A percentile compares a stretch with the other conserved stretches of the same genome.
Conservation (phyloP, 495 filamentous ascomycete species). For the Podospora tetraspora region DNA sequence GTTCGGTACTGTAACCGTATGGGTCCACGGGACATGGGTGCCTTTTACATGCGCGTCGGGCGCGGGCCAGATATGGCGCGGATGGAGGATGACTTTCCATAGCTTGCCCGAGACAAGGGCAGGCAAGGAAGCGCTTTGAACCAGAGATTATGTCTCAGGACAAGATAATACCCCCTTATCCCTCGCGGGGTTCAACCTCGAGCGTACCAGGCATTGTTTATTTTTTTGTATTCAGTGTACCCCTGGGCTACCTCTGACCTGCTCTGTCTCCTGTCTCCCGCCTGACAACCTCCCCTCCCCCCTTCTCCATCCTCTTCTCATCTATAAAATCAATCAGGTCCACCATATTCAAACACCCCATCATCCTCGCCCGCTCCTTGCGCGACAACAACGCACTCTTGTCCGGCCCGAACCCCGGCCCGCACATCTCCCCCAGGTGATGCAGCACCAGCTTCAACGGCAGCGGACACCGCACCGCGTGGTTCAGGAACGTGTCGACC, state of each 20-base stretch:
- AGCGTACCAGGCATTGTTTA: not conserved
- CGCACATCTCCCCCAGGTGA: constrained; percentile 60
- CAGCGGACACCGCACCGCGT: constrained; percentile 46
- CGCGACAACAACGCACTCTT: constrained; percentile 45
- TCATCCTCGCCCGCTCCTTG: constrained; percentile 47
- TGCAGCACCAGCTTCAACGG: constrained; percentile 57
- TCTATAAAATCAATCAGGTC: constrained; percentile 60
- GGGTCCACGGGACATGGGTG: not conserved
- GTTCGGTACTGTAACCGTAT: not conserved
- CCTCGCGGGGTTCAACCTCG: not conserved
- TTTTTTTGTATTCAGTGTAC: not conserved
- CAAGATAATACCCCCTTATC: not conserved
- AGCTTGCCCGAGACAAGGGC: not conserved
- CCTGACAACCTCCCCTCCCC: constrained; percentile 6
- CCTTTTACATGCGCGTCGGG: not conserved
- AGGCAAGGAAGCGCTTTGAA: not conserved
- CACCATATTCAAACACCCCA: constrained; percentile 46
- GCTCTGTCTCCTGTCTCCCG: not conserved
- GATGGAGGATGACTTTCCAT: not conserved
- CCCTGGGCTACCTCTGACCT: not conserved
- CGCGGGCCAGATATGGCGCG: not conserved
- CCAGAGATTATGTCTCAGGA: not conserved
- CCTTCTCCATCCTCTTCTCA: constrained; percentile 17
- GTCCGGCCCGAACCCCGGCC: constrained; percentile 43
- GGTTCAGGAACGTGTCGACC: constrained; percentile 53